These are phyloP conservation scores for Leccinum uliginosum DNA, from an alignment of 768 basidiomycete species.

Conservation along the genomic window DNA sequence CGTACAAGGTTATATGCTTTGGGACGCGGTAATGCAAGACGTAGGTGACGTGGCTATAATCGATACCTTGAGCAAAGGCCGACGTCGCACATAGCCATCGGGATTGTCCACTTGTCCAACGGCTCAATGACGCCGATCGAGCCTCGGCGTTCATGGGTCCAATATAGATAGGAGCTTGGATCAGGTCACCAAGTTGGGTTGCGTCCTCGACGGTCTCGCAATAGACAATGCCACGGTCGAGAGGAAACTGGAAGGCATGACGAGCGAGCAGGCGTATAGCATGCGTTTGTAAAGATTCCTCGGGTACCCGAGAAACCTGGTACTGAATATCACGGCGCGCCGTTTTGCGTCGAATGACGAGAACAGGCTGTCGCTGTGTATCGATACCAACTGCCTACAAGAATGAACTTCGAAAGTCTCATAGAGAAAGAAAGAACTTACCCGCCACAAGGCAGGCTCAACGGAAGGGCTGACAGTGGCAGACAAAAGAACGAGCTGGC, in stretches of 20 bases:
- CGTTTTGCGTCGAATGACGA: neutral
- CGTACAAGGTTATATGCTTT: constrained; percentile 2
- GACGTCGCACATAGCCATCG: constrained; percentile 7
- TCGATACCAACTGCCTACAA: neutral
- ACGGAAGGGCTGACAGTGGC: neutral
- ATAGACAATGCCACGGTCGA: neutral
- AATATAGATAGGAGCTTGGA: neutral
- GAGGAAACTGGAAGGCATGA: neutral
- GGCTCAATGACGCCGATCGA: neutral
- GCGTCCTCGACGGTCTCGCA: neutral
- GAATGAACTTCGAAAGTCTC: neutral
- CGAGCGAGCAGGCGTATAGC: neutral
- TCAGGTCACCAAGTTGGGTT: neutral
- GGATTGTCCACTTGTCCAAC: neutral
- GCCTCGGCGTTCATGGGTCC: neutral
- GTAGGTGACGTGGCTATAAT: constrained; percentile 2
- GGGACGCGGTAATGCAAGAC: constrained; percentile 2
- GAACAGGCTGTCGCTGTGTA: neutral
- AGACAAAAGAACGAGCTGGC: neutral
- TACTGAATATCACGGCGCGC: neutral
- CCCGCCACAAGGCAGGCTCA: neutral
- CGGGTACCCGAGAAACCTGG: neutral
- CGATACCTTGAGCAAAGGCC: constrained; percentile 5
- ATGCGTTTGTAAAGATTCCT: neutral
- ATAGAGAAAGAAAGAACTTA: neutral